phyloP scores from a whole-genome alignment of 805 yeast genomes.

The Ogataea ramenticola region DNA sequence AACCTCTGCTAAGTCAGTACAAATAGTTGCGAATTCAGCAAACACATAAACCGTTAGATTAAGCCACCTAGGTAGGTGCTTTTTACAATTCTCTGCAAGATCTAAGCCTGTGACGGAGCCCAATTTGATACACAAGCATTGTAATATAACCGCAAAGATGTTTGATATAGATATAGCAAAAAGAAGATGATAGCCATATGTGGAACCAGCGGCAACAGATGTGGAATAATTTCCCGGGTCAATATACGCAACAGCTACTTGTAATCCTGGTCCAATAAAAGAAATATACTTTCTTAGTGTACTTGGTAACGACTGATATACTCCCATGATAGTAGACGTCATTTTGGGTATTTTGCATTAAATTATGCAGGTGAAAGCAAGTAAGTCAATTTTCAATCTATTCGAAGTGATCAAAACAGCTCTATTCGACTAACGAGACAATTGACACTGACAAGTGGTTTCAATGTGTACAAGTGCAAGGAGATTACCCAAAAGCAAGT shows the following conservation, averaged over 20 bases:
- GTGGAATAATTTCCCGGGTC: constrained; percentile 94
- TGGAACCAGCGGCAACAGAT: constrained; percentile 83
- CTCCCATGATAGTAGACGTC: background rate
- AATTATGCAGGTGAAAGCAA: too few relatives aligned
- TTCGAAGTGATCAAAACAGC: too few relatives aligned
- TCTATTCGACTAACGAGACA: too few relatives aligned
- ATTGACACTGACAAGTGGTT: too few relatives aligned
- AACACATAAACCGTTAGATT: constrained; percentile 57
- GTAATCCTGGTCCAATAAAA: constrained; percentile 82
- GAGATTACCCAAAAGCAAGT: too few relatives aligned
- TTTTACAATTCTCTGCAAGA: constrained; percentile 76
- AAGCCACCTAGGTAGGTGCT: constrained; percentile 59
- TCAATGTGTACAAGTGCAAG: too few relatives aligned
- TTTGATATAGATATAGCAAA: constrained; percentile 74
- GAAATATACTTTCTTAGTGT: constrained; percentile 41
- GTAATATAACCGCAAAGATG: constrained; percentile 75
- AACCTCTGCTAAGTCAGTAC: constrained; percentile 91
- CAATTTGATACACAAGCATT: constrained; percentile 73
- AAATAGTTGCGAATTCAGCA: constrained; percentile 83
- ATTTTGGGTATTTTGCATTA: too few relatives aligned
- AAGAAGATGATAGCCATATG: constrained; percentile 63
- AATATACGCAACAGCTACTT: constrained; percentile 86
- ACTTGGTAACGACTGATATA: background rate
- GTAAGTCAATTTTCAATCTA: too few relatives aligned
- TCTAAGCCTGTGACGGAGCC: constrained; percentile 90